Conservation (phyloP, 768 basidiomycete genomes). For the Agaricus sinodeliciosus region DNA sequence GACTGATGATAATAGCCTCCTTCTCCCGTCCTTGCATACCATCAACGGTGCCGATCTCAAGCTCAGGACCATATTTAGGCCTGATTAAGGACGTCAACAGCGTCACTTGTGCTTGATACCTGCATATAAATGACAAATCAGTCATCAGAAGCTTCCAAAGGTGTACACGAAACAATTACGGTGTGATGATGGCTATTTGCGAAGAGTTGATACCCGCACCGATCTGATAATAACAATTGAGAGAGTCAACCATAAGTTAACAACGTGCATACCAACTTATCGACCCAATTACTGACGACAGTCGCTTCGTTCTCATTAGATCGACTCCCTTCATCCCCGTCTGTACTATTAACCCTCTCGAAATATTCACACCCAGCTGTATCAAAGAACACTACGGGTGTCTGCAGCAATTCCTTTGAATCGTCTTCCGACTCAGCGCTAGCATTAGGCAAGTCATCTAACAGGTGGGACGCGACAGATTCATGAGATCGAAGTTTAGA, state of each 20-base stretch:
- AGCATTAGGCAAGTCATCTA: slow-evolving; percentile 62
- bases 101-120: slow-evolving; percentile 93
- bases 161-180: slow-evolving; percentile 34
- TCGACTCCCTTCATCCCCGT: slow-evolving; percentile 83
- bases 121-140: slow-evolving; percentile 18
- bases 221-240: slow-evolving; percentile 32
- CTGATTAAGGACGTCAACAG: slow-evolving; percentile 74
- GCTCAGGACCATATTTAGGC: slow-evolving; percentile 52
- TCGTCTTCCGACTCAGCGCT: slow-evolving; percentile 53
- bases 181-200: slow-evolving; percentile 86
- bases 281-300: slow-evolving; percentile 78
- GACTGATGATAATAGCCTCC: slow-evolving; percentile 86
- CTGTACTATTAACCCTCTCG: slow-evolving; percentile 58
- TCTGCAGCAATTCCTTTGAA: slow-evolving; percentile 62
- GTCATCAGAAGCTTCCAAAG: neutral
- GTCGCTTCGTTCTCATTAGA: slow-evolving; percentile 94
- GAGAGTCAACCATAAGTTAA: neutral
- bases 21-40: slow-evolving; percentile 98
- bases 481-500: slow-evolving; percentile 62
- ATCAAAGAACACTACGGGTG: slow-evolving; percentile 88
- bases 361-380: slow-evolving; percentile 93
- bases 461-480: slow-evolving; percentile 65
- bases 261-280: slow-evolving; percentile 53
- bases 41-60: slow-evolving; percentile 94
- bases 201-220: slow-evolving; percentile 51